A percentile compares a stretch with the other conserved stretches of the same genome.
These are phyloP conservation scores for Kwoniella dendrophila DNA, from an alignment of 768 basidiomycete genomes.

Conservation along the genomic window DNA sequence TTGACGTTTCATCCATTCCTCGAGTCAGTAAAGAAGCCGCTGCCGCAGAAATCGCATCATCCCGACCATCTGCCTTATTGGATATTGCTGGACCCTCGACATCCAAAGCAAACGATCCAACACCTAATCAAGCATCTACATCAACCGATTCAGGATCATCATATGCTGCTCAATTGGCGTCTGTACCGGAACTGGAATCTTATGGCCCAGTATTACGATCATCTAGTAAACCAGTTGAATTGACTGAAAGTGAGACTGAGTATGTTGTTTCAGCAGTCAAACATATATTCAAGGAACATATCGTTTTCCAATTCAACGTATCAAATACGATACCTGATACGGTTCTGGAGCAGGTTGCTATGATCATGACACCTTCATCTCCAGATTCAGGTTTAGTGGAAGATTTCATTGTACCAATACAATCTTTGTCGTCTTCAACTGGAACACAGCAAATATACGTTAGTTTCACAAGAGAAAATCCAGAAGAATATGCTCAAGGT, in stretches of 20 bases:
- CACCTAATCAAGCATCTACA: conserved; percentile 60
- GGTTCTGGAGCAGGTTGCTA: conserved; percentile 88
- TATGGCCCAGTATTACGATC: conserved; percentile 90
- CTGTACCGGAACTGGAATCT: conserved; percentile 78
- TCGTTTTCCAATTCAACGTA: conserved; percentile 99
- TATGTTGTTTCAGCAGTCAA: conserved; percentile 96
- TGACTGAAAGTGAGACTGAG: conserved; percentile 96
- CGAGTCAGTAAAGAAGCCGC: conserved; percentile 93
- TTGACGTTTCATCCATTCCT: conserved; percentile 82
- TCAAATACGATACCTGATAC: conserved; percentile 96
- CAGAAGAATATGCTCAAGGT: conserved; percentile 74
- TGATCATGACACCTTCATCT: conserved; percentile 85
- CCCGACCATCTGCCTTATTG: conserved; percentile 84
- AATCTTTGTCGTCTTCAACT: conserved; percentile 67
- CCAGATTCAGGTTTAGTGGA: conserved; percentile 76
- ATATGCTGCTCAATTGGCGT: conserved; percentile 80
- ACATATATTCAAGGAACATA: conserved; percentile 90
- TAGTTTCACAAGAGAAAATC: conserved; percentile 81
- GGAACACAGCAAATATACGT: conserved; percentile 90
- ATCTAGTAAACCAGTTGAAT: conserved; percentile 71
- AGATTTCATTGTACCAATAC: conserved; percentile 89
- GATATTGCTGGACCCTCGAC: conserved; percentile 71
- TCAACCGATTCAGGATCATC: conserved; percentile 81
- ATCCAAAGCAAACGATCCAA: conserved; percentile 64
- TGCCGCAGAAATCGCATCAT: conserved; percentile 70